Evolutionary conservation across 2,329 filamentous ascomycete species (phyloP).

Genomic region (Talaromyces sp.): DNA sequence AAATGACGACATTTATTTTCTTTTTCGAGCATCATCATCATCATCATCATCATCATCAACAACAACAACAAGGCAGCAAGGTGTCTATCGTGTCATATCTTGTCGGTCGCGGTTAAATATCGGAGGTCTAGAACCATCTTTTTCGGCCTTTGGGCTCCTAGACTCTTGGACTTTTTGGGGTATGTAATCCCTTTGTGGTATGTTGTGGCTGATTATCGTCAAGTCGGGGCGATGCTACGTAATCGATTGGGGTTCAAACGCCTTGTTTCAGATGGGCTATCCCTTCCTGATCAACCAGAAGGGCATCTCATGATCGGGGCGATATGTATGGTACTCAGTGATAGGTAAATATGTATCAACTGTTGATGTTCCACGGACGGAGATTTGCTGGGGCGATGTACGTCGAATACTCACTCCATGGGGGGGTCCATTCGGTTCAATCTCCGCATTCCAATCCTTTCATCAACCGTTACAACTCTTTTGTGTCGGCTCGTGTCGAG

Average conservation of each 20-base stretch:
- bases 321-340: not conserved
- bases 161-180: no score
- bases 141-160: not conserved
- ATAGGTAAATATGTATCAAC: not conserved
- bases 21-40: not conserved
- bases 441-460: not conserved
- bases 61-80: not conserved
- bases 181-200: not conserved
- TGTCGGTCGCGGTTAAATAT: not conserved
- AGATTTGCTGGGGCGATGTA: not conserved
- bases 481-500: not conserved
- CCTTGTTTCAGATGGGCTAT: not conserved
- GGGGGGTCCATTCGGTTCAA: not conserved
- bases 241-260: not conserved
- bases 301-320: not conserved
- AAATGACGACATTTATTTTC: slow-evolving; percentile 4
- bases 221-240: not conserved
- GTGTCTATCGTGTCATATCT: not conserved
- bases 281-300: not conserved
- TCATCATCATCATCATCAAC: not conserved
- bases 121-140: not conserved
- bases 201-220: not conserved
- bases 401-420: not conserved
- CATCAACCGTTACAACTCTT: not conserved
- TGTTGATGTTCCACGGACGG: not conserved